Conservation (phyloP, 306 rosid genomes). For the Coriaria nepalensis region DNA sequence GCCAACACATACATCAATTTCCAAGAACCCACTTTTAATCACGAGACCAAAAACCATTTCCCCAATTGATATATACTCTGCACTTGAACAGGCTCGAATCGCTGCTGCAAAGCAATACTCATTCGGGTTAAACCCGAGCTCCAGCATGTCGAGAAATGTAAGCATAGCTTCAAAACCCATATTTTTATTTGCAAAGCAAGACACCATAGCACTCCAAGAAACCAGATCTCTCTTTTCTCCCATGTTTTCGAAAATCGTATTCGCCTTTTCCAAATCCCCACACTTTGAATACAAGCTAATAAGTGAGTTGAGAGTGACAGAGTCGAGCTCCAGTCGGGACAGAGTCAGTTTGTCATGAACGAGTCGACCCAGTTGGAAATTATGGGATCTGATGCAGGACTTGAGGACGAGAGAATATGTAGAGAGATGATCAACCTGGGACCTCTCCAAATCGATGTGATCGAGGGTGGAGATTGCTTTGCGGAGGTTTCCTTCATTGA, state of each 20-base stretch:
- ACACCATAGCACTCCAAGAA: constrained; percentile 40
- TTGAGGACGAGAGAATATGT: constrained; percentile 37
- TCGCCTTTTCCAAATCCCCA: constrained; percentile 23
- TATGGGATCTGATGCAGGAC: constrained; percentile 31
- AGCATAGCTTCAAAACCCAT: constrained; percentile 22
- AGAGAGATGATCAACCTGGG: constrained; percentile 14
- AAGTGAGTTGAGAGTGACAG: constrained; percentile 38
- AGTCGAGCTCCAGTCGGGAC: constrained; percentile 25
- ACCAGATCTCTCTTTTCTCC: constrained; percentile 25
- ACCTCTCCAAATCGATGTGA: background rate
- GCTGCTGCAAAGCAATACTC: constrained; percentile 42
- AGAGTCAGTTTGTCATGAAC: constrained; percentile 28
- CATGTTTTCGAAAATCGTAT: constrained; percentile 25
- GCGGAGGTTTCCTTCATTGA: constrained; percentile 24
- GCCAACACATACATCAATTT: constrained; percentile 43
- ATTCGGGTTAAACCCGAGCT: constrained; percentile 27
- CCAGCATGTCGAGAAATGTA: constrained; percentile 30
- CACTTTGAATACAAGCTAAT: constrained; percentile 47
- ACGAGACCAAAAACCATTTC: constrained; percentile 23
- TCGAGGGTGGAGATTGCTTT: constrained; percentile 29
- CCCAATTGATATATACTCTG: constrained; percentile 11
- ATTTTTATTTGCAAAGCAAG: constrained; percentile 36
- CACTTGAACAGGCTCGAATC: constrained; percentile 31
- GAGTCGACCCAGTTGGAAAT: constrained; percentile 28
- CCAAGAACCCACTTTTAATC: constrained; percentile 36